Evolutionary conservation across 1,139 yeast species (phyloP), one percentile per base, ranked within the genome.

Genomic region (Nakaseomyces sp.): DNA sequence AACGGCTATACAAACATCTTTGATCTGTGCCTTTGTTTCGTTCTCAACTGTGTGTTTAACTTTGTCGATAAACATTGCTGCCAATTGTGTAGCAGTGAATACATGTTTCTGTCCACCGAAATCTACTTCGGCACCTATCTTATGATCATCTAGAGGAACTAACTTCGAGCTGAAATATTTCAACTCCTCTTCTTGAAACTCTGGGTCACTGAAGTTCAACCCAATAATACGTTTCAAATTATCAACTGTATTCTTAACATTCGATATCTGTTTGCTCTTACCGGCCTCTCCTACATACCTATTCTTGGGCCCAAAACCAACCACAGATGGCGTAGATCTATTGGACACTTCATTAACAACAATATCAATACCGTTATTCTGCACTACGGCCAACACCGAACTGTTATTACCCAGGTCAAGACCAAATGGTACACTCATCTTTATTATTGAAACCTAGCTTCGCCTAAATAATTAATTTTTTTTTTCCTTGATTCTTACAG

Each of bases 281-380:
- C 94, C 98, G 43, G 84, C 65, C 72, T 91, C 98, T 64, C 98
- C 98, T 54, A 91, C 79, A 64, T 78, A 81, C 73, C 98, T 80
- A 74, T 76, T 81, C 71, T 83, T 86, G 50, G 65, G 64, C 53
- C 96, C 97, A 59, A 91, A 91, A 30, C 96, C 97, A 56, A 91
- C 93, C 54, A 91, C 72, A 19, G 96, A 73, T 51, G 98, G 97
- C 28, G 98, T 91, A 55, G 94, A 69, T 70, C 98, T 84, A 80
- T 91, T 91, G 45, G 97, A 89, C 44, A 91, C 97, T 70, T 91
- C 98, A 68, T 91, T 91, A 71, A 89, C 96, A 60, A 91, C 86
- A 61, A 91, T 81, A 68, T 91, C 98, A 65, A 91, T 89, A 63
- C 97, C 97, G 74, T 97, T 81, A 78, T 89, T 89, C 69, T 93